These are phyloP conservation scores for Dactylonectria estremocensis DNA, from an alignment of 2,329 filamentous ascomycete genomes.

Conservation along the genomic window DNA sequence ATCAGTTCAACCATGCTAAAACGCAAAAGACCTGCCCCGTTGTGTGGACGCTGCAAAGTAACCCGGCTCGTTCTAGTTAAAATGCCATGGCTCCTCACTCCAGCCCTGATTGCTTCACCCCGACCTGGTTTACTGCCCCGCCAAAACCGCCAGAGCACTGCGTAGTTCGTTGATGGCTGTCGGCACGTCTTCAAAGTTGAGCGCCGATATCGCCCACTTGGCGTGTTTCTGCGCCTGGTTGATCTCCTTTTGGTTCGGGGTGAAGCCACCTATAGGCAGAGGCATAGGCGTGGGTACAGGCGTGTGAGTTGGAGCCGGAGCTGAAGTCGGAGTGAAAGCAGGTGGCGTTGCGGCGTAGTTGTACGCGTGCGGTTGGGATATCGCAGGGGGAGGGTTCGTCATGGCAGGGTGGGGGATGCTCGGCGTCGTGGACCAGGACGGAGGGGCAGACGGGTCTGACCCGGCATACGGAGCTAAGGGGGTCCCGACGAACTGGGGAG, in stretches of 20 bases:
- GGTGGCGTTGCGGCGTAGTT: constrained; percentile 32
- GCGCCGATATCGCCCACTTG: constrained; percentile 94
- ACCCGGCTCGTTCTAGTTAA: constrained; percentile 35
- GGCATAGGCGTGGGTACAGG: constrained; percentile 30
- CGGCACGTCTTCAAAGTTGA: constrained; percentile 95
- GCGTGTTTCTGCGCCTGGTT: constrained; percentile 93
- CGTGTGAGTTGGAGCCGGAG: constrained; percentile 9
- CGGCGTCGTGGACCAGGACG: constrained; percentile 43
- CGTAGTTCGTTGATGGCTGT: constrained; percentile 91
- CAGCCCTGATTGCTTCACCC: background rate
- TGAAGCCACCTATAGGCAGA: constrained; percentile 23
- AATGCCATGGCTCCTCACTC: background rate
- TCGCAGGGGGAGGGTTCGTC: constrained; percentile 40
- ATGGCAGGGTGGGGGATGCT: constrained; percentile 39
- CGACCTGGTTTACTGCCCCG: constrained; percentile 61
- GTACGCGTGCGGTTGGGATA: constrained; percentile 36
- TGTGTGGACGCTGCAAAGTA: constrained; percentile 31
- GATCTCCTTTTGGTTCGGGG: constrained; percentile 70
- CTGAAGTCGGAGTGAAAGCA: constrained; percentile 27
- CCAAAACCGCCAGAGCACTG: constrained; percentile 80
- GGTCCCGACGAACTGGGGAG: constrained; percentile 43
- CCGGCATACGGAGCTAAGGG: constrained; percentile 35
- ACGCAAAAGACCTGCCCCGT: background rate
- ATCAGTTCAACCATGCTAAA: constrained; percentile 31
- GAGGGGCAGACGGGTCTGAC: constrained; percentile 39